Evolutionary conservation across 352 stramenopile genomes (phyloP), one percentile per base, ranked within the genome.

Genomic region (Phytophthora idaei): DNA sequence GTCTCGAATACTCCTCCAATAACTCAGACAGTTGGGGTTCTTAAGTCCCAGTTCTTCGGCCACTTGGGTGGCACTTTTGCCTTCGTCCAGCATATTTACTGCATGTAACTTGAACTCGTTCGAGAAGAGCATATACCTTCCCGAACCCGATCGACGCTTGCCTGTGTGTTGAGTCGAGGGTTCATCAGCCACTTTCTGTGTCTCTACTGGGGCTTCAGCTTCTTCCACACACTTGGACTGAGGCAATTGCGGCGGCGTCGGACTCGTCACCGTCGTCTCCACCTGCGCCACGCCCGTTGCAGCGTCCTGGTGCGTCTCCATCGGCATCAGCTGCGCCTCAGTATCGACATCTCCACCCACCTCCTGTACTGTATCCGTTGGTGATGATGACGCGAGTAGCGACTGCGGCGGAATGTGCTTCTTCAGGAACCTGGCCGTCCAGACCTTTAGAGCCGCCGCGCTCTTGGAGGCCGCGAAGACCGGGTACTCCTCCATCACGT

Each of bases 101-200:
- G 85, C 85, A 3, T 90, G 88, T 21, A 93, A 59, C 61, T 93
- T 93, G 60, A 92, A 92, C 57, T 91, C 85, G 54, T 93, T 91
- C 42, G 83, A 92, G 60, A 90, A 83, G 7, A 89, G 68, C 53
- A 85, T 81, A 63, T 92, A 90, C 4, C 83, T 76, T n/a, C 81
- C 73, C 5, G 79, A 69, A 4, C 64, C 84, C 21, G 67, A 62
- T 4, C 76, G 78, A 10, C 81, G 72, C 45, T 90, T 92, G 3
- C 78, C 58, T 6, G 67, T 71, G 3, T 65, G 66, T 41, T 76
- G 84, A 1, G 28, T 11, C 48, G 36, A 62, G n/a, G 64, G 41
- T 6, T 29, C 21, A 45, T 37, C 34, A 1, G 14, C 6, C 8
- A 11, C 37, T 28, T 46, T 34, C 21, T 52, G 56, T 28, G 45